These are phyloP conservation scores for Eucalyptus coolabah DNA, from an alignment of 345 rosid genomes.

Conservation along the genomic window DNA sequence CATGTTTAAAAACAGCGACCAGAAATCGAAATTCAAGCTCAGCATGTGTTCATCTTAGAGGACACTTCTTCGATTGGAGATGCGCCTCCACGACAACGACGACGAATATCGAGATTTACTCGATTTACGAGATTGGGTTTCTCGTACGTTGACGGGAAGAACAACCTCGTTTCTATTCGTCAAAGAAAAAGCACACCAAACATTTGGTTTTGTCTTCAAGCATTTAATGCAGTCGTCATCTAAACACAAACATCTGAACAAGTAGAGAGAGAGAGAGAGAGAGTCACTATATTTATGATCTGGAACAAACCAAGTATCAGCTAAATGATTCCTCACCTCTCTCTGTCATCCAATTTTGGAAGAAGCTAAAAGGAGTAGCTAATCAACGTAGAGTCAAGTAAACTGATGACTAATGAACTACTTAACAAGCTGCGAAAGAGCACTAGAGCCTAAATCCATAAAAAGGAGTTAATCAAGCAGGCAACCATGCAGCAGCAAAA, in stretches of 20 bases:
- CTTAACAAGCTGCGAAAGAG: neutral
- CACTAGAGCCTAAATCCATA: neutral
- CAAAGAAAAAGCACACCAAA: neutral
- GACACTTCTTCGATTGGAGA: neutral
- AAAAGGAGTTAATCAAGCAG: conserved; percentile 13
- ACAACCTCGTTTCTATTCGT: neutral
- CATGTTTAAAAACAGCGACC: neutral
- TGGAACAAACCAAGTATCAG: neutral
- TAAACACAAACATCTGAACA: neutral
- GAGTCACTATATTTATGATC: neutral
- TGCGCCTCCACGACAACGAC: neutral
- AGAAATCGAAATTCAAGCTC: neutral
- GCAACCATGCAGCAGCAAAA: conserved; percentile 80
- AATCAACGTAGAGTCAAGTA: neutral
- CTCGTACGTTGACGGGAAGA: neutral
- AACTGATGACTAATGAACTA: neutral
- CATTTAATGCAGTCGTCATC: neutral
- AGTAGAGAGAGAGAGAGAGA: neutral
- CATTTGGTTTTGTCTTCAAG: neutral
- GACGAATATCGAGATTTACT: neutral
- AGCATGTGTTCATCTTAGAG: neutral
- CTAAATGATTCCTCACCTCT: neutral
- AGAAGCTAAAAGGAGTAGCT: neutral
- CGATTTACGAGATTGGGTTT: neutral
- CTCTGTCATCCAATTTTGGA: neutral